Evolutionary conservation across 2,329 filamentous ascomycete genomes (phyloP), one percentile per base, ranked within the genome.

Genomic region (Fusarium xyrophilum): DNA sequence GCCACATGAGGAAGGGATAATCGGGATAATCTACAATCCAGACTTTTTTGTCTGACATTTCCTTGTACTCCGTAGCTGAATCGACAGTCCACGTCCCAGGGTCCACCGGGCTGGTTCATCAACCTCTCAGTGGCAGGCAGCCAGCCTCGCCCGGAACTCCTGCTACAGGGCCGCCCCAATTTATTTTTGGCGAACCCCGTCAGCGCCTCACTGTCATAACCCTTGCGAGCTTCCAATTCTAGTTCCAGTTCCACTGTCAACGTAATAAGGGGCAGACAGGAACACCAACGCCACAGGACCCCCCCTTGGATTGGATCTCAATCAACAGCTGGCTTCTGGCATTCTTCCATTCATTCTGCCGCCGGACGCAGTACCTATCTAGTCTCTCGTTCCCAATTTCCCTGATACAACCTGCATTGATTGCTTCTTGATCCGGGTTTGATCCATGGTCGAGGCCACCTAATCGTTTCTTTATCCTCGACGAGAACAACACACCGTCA

Each of bases 231-330:
- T 70, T 60, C 51, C 63, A 69, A 52, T 67, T 62, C 65, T 52
- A 58, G 48, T 63, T 63, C 53, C 60, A 60, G 64, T 56, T 68
- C 65, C 52, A 61, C 47, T 42, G 46, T 59, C 52, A 53, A 66
- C 38, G 58, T 69, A 47, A 59, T 65, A 72, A 73, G 71, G 46
- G 71, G 63, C 59, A 67, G 69, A 62, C 67, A 60, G 69, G 43
- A 55, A 48, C 69, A 72, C 64, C 65, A 70, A 61, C 72, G 69
- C 72, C 70, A 72, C 72, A 67, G 69, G 67, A 56, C 50, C 59
- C 60, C 60, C 61, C 70, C 63, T 66, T 61, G 61, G 62, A 48
- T 60, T 52, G 60, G 63, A 73, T 68, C 70, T 69, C 67, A 63
- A 58, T 57, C 60, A 68, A 64, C 65, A 65, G 61, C 71, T 66